Evolutionary conservation across 768 basidiomycete species (phyloP), one percentile per base, ranked within the genome.

Genomic region (Baorangia bicolor): DNA sequence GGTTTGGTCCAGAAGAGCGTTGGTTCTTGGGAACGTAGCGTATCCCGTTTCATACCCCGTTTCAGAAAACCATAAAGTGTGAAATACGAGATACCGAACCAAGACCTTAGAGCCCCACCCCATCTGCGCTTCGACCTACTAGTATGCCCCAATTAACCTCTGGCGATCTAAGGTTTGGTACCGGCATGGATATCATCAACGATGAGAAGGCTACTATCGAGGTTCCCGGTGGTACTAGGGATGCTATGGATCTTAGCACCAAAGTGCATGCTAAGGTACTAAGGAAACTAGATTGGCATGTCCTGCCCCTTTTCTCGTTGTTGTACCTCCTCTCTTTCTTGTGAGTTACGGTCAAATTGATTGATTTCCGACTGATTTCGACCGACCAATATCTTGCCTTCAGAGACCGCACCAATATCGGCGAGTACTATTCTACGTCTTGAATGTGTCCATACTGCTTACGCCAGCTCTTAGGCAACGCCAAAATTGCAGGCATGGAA

Each of bases 381-480:
- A 38, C n/a, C 12, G 13, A 49, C 23, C 20, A 39, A 35, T 27
- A 18, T 45, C 31, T 39, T 25, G 9, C 42, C 5, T 46, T 14
- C 43, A 77, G 76, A 38, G 80, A 80, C 55, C 75, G 80, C 9
- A 62, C 72, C 43, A 81, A 79, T 58, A 69, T 81, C 39, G 79
- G 79, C 50, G 61, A 69, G 70, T 64, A 12, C 10, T 11, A 25
- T 37, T 39, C 9, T 27, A 30, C 9, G 0, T 28, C 38, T 45
- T 27, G 18, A 30, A 37, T 41, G 2, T 14, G 10, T 42, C 20
- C 48, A 30, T 42, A 9, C 10, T 13, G 13, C 56, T 63, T n/a
- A 68, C 10, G 16, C 47, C 14, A 49, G 14, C 18, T 37, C n/a
- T 42, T 25, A 77, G 77, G 68, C 47, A 77, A 78, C 38, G 76